Evolutionary conservation across 139 green algal species (phyloP).

Genomic region (Deuterostichococcus epilithicus): DNA sequence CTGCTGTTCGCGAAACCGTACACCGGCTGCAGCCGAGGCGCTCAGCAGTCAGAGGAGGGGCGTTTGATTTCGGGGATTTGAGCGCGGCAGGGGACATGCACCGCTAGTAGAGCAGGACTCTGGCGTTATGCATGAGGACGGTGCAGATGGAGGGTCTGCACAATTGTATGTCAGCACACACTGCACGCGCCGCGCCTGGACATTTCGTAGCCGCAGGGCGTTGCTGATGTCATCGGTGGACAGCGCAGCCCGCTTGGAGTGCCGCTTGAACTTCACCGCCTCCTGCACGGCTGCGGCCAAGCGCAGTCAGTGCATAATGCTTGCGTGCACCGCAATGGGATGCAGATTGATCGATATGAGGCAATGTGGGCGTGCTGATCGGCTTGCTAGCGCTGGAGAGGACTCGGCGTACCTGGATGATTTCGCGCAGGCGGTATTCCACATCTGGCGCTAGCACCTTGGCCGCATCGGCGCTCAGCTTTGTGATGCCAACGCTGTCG

Average conservation of each 20-base stretch:
- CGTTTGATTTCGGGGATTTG: no score
- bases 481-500: constrained; percentile 56
- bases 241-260: constrained; percentile 70
- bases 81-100: no score
- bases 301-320: neutral
- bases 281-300: constrained; percentile 72
- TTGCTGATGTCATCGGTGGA: constrained; percentile 77
- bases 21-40: constrained; percentile 52
- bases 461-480: constrained; percentile 54
- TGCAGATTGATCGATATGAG: neutral
- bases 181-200: constrained; percentile 49
- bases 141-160: neutral
- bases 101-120: neutral
- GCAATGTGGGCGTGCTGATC: no score
- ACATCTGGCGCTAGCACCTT: constrained; percentile 75
- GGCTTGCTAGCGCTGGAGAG: neutral
- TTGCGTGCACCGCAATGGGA: neutral
- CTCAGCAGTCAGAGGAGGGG: no score
- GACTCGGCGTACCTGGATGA: constrained; percentile 82
- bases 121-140: no score
- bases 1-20: constrained; percentile 64
- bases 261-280: constrained; percentile 80
- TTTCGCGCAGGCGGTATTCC: constrained; percentile 84
- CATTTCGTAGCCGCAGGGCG: constrained; percentile 69
- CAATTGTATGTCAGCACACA: neutral